These are phyloP conservation scores for Sanghuangporus baumii DNA, from an alignment of 1,284 basidiomycete genomes.

Conservation along the genomic window DNA sequence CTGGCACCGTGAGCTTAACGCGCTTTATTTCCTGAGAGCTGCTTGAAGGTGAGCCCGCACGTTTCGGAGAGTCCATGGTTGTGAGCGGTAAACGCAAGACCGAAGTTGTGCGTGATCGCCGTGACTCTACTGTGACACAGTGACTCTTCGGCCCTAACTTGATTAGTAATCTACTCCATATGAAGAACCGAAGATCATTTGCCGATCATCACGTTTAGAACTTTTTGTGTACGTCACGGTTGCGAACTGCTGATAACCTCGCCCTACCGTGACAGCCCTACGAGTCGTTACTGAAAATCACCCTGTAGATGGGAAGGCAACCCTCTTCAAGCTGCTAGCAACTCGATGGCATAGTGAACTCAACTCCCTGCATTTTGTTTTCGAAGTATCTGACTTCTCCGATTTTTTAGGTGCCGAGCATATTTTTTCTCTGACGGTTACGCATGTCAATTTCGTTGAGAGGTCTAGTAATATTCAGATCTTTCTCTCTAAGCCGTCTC, in stretches of 20 bases:
- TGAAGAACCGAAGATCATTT: neutral
- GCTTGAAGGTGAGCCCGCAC: conserved; percentile 59
- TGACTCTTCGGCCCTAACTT: neutral
- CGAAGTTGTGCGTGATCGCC: neutral
- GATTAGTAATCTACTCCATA: neutral
- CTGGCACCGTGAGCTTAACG: conserved; percentile 55
- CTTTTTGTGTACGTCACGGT: too few species aligned
- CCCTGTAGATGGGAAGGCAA: too few species aligned
- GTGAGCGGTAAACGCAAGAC: neutral
- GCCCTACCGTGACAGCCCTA: too few species aligned
- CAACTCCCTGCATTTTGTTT: neutral
- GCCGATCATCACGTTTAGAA: too few species aligned
- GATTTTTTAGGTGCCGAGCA: neutral
- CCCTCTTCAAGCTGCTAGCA: too few species aligned
- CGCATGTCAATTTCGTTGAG: conserved; percentile 15
- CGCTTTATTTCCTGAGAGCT: conserved; percentile 55
- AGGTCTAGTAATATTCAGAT: neutral
- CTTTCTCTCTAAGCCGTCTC: neutral
- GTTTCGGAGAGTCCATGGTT: conserved; percentile 60
- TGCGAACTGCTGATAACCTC: too few species aligned
- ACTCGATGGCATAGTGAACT: too few species aligned
- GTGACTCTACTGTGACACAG: neutral
- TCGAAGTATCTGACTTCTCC: neutral
- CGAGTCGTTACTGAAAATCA: too few species aligned
- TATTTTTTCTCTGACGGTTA: conserved; percentile 2